Conservation (phyloP, 1,284 basidiomycete species). For the Anthracocystis panici-leucophaei region DNA sequence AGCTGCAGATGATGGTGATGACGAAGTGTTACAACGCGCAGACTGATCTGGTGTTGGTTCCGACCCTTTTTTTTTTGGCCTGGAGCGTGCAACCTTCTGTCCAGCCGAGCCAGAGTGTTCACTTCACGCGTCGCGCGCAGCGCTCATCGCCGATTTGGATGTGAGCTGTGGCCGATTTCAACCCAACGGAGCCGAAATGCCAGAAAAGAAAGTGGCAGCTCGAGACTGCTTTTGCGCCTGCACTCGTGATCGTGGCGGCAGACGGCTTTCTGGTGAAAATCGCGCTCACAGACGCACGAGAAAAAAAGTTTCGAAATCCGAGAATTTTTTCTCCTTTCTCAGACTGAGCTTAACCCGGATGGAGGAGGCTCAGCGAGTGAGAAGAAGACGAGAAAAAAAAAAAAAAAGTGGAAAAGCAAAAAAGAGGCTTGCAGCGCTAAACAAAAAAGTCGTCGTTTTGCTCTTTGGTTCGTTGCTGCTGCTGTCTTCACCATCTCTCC, state of each 20-base stretch:
- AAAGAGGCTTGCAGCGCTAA: constrained; percentile 11
- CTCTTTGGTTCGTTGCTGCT: neutral
- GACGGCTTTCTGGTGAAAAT: constrained; percentile 6
- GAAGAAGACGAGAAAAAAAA: constrained; percentile 7
- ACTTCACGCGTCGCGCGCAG: constrained; percentile 48
- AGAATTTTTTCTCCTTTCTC: constrained; percentile 34
- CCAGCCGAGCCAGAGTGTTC: neutral
- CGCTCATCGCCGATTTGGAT: constrained; percentile 20
- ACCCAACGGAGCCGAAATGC: constrained; percentile 11
- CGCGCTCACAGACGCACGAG: constrained; percentile 36
- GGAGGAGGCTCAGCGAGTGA: constrained; percentile 1
- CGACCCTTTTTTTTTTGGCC: constrained; percentile 29
- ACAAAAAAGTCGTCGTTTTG: too few species aligned
- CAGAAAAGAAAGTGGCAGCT: neutral
- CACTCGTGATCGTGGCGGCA: constrained; percentile 36
- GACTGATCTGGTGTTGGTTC: constrained; percentile 26
- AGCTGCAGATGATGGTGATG: constrained; percentile 13
- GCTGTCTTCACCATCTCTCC: constrained; percentile 1
- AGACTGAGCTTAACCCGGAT: constrained; percentile 16
- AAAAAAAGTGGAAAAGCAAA: constrained; percentile 21
- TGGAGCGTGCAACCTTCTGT: neutral
- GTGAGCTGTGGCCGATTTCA: neutral
- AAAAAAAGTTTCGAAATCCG: constrained; percentile 46
- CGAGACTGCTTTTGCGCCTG: constrained; percentile 8
- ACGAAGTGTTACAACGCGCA: neutral